phyloP scores from a whole-genome alignment of 805 yeast species.

The Candida oleophila region DNA sequence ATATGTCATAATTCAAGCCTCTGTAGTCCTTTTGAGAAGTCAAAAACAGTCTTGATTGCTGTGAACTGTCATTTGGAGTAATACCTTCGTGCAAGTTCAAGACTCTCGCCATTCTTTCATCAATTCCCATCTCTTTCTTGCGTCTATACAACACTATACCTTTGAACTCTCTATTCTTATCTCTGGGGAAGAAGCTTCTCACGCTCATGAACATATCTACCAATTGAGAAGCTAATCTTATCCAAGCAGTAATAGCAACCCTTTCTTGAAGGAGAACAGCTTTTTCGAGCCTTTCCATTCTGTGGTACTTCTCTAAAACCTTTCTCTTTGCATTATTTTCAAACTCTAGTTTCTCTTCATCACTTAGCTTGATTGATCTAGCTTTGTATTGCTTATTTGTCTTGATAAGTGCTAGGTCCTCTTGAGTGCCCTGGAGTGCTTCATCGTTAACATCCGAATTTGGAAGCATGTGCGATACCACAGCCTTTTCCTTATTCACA shows the following conservation, averaged over 20 bases:
- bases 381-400: slow-evolving; percentile 7
- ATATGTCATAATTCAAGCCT: slow-evolving; percentile 71
- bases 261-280: slow-evolving; percentile 38
- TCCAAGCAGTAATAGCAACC: slow-evolving; percentile 77
- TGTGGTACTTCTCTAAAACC: slow-evolving; percentile 54
- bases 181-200: slow-evolving; percentile 74
- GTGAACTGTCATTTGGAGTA: slow-evolving; percentile 21
- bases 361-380: slow-evolving; percentile 20
- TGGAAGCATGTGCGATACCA: no score
- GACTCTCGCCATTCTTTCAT: slow-evolving; percentile 69
- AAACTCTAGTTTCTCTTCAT: slow-evolving; percentile 51
- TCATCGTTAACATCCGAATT: no score
- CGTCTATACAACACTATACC: slow-evolving; percentile 66
- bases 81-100: slow-evolving; percentile 63
- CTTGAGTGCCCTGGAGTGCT: no score
- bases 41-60: slow-evolving; percentile 27
- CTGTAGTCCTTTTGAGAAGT: slow-evolving; percentile 63
- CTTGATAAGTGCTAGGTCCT: slow-evolving; percentile 14
- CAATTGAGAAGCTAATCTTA: slow-evolving; percentile 76
- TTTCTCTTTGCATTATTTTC: slow-evolving; percentile 59
- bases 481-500: slow-evolving; percentile 4
- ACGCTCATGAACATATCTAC: slow-evolving; percentile 81
- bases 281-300: slow-evolving; percentile 50
- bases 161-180: slow-evolving; percentile 65
- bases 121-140: slow-evolving; percentile 62